Evolutionary conservation across 345 rosid species (phyloP).

Genomic region (Euphorbia lathyris): DNA sequence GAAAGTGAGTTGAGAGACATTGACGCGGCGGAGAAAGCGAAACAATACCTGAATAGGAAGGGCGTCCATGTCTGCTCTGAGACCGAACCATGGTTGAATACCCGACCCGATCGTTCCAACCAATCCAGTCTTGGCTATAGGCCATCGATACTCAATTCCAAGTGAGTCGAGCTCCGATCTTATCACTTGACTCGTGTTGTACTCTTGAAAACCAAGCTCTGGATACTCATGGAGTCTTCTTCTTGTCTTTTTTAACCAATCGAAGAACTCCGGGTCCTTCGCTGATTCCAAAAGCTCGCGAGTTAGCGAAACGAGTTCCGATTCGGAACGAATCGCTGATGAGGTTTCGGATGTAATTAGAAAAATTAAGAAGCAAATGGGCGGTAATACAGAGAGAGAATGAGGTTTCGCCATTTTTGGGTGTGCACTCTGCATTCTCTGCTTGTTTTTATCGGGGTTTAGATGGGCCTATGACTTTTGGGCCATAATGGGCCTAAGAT

Average conservation of each 20-base stretch:
- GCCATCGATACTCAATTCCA: constrained; percentile 46
- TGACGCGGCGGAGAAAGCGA: too few relatives aligned
- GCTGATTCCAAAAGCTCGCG: constrained; percentile 33
- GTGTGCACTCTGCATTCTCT: too few relatives aligned
- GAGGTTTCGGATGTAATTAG: not conserved
- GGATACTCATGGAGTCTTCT: constrained; percentile 51
- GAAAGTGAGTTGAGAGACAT: too few relatives aligned
- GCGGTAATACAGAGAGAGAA: not conserved
- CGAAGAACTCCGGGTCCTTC: constrained; percentile 37
- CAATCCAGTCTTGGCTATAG: constrained; percentile 47
- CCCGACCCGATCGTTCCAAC: constrained; percentile 49
- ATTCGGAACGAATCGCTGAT: not conserved
- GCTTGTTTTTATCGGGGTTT: too few relatives aligned
- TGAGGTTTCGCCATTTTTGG: not conserved
- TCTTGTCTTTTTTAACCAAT: constrained; percentile 39
- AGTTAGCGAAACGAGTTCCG: constrained; percentile 20
- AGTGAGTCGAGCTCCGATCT: constrained; percentile 40
- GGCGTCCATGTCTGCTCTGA: constrained; percentile 62
- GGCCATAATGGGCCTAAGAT: too few relatives aligned
- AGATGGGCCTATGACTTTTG: too few relatives aligned
- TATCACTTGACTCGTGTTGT: constrained; percentile 36
- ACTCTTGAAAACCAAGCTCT: constrained; percentile 45
- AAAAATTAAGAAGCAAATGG: constrained; percentile 4
- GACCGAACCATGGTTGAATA: constrained; percentile 43
- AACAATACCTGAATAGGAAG: constrained; percentile 45